Conservation (phyloP, 1,139 yeast species). For the Hyphopichia wangnamkhiaoensis region DNA sequence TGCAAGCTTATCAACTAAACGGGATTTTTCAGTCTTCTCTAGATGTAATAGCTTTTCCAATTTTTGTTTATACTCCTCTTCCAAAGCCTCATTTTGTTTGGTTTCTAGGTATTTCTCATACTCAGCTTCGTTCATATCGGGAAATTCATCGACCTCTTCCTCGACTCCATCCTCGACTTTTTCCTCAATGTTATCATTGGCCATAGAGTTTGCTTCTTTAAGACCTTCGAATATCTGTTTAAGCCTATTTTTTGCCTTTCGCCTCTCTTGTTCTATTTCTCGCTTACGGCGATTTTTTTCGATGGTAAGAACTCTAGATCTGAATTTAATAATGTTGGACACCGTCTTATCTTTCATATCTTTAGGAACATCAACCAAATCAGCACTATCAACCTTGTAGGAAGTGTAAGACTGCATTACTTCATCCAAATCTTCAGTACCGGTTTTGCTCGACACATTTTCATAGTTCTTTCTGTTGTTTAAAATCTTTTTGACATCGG, state of each 20-base stretch:
- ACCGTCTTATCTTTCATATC: conserved; percentile 58
- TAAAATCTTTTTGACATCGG: conserved; percentile 18
- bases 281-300: conserved; percentile 58
- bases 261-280: conserved; percentile 53
- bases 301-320: conserved; percentile 58
- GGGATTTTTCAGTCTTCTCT: conserved; percentile 20
- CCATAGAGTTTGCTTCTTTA: conserved; percentile 23
- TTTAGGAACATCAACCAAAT: conserved; percentile 63
- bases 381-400: conserved; percentile 61
- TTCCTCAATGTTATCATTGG: conserved; percentile 12
- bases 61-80: conserved; percentile 20
- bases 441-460: conserved; percentile 19
- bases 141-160: conserved; percentile 22
- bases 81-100: conserved; percentile 16
- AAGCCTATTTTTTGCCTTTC: conserved; percentile 51
- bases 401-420: conserved; percentile 35
- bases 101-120: conserved; percentile 26
- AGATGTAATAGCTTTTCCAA: conserved; percentile 14
- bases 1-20: conserved; percentile 19
- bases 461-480: conserved; percentile 21
- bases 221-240: conserved; percentile 52
- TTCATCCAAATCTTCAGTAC: conserved; percentile 38
- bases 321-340: conserved; percentile 60
- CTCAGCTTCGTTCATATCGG: conserved; percentile 35
- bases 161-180: conserved; percentile 16